These are phyloP conservation scores for Diutina rugosa DNA, from an alignment of 1,139 yeast genomes.

Conservation along the genomic window DNA sequence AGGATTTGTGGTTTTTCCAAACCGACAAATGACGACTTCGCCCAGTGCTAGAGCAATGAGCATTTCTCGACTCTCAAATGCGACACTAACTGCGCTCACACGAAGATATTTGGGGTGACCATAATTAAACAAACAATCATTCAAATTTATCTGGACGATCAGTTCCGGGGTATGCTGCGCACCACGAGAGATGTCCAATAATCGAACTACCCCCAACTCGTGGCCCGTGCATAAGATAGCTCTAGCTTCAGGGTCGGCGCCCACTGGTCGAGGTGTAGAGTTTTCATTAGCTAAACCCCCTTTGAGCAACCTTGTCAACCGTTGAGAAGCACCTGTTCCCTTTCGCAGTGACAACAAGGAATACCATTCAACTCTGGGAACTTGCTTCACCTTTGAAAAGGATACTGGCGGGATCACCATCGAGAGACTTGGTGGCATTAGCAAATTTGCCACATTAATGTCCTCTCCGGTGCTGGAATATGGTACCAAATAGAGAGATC, in stretches of 20 bases:
- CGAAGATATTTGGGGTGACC: constrained; percentile 21
- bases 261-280: constrained; percentile 27
- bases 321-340: constrained; percentile 26
- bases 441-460: background rate
- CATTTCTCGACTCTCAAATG: constrained; percentile 67
- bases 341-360: constrained; percentile 41
- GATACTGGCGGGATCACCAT: constrained; percentile 73
- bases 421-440: constrained; percentile 49
- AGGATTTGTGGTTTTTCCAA: constrained; percentile 25
- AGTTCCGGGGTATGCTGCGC: constrained; percentile 51
- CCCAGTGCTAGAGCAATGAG: constrained; percentile 60
- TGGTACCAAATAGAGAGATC: constrained; percentile 23
- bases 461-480: background rate
- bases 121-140: constrained; percentile 20
- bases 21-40: constrained; percentile 64
- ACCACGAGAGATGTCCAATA: constrained; percentile 74
- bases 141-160: constrained; percentile 22
- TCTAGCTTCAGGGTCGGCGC: constrained; percentile 42
- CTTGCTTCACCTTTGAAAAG: constrained; percentile 36
- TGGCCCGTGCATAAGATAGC: constrained; percentile 73
- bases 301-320: constrained; percentile 28
- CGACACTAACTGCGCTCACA: constrained; percentile 53
- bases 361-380: constrained; percentile 59
- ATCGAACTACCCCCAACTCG: constrained; percentile 60
- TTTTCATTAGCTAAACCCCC: constrained; percentile 57